Percentiles rank a stretch among this genome's conserved stretches.
These are phyloP conservation scores for Gastrodia elata DNA, from an alignment of 106 monocot species.

Conservation along the genomic window DNA sequence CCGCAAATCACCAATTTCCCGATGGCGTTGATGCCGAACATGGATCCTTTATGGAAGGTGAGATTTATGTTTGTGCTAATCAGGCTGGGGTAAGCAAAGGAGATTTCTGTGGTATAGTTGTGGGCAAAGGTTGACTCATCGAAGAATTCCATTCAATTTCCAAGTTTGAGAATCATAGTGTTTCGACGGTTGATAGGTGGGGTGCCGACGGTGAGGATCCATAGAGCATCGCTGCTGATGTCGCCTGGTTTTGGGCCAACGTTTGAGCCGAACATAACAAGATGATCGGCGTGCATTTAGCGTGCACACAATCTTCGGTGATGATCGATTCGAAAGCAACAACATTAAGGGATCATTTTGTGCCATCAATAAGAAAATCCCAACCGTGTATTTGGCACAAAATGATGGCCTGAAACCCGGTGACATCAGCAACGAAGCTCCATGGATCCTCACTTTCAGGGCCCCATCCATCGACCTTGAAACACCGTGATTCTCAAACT, in stretches of 20 bases:
- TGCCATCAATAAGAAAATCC: too few relatives aligned
- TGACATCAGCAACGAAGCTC: too few relatives aligned
- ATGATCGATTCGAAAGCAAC: too few relatives aligned
- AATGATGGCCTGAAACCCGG: too few relatives aligned
- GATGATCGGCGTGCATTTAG: too few relatives aligned
- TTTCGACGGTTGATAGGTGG: conserved; percentile 8
- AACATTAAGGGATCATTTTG: too few relatives aligned
- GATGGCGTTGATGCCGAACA: not conserved
- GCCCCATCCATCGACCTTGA: too few relatives aligned
- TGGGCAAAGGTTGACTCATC: conserved; percentile 14
- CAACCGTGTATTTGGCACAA: too few relatives aligned
- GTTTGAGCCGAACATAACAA: conserved; percentile 9
- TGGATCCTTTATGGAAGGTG: conserved; percentile 1
- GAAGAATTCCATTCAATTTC: conserved; percentile 5
- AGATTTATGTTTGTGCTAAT: not conserved
- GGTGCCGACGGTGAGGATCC: conserved; percentile 23
- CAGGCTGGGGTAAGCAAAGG: not conserved
- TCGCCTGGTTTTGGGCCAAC: not conserved
- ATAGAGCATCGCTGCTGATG: conserved; percentile 16
- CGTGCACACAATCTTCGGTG: too few relatives aligned
- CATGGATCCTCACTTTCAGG: too few relatives aligned
- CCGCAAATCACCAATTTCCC: not conserved
- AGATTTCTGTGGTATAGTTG: not conserved
- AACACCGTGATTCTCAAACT: too few relatives aligned
- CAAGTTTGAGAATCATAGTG: conserved; percentile 4